Base-by-base conservation (phyloP, 2,329 filamentous ascomycete species). In the Cladosporium cucumerinum region DNA sequence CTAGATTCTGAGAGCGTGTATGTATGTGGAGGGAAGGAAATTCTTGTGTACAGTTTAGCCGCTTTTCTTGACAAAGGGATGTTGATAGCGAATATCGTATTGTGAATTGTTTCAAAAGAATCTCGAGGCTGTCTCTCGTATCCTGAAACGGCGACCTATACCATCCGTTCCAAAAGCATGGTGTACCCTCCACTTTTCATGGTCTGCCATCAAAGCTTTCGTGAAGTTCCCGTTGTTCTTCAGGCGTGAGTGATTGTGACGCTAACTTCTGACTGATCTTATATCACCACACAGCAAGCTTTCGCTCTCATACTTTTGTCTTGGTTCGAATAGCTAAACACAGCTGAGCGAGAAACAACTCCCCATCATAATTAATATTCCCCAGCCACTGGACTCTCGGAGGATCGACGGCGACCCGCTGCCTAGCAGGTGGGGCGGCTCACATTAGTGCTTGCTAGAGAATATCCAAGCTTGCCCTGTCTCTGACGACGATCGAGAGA, bases 1-100 rank as follows among this genome's bases (percentile, higher is more conserved):
- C 82, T 94, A 92, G 81, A 74, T 28, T 57, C 14, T 52, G 49
- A 28, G 49, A 52, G 49, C 16, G 49, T 52, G 49, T 52, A 52
- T 52, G 49, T 48, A 32, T 57, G 26, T 25, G 21, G 30, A 39
- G 14, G 21, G 36, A 14, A 26, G 46, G 43, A 14, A 57, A 36
- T 36, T 57, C 52, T 57, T 36, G 32, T 57, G 52, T 57, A 57
- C 58, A 51, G 26, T 49, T 58, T 48, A 48, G 26, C 26, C 30
- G 39, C 25, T 48, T 23, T 62, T 49, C 39, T 62, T 32, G 2
- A 23, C 28, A 52, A 25, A 11, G n/a, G 23, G 16, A 34, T 61
- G 59, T 36, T 32, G 48, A 39, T 54, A 48, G 46, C 30, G 59
- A 46, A 61, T 30, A 51, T 57, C 54, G 43, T 52, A 61, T 61